Evolutionary conservation across 371 early-diverging fungal species (phyloP).

Genomic region (Mortierella sp.): DNA sequence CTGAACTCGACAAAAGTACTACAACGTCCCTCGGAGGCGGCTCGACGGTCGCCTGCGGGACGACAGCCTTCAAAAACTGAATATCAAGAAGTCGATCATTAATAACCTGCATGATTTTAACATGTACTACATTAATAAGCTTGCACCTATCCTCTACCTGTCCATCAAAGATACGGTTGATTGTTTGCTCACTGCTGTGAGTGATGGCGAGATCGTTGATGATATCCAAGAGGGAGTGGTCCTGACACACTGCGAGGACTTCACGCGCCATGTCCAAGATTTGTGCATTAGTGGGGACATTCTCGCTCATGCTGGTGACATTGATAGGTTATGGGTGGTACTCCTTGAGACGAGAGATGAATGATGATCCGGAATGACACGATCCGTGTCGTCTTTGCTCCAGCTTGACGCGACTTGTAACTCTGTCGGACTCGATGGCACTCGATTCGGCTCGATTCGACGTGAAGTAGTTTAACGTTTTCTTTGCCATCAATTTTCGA

Average conservation of each 20-base stretch:
- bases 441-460: too few species aligned
- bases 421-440: too few species aligned
- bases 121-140: too few species aligned
- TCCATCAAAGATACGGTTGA: constrained; percentile 47
- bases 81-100: background rate
- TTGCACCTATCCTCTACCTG: too few species aligned
- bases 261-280: constrained; percentile 51
- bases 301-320: constrained; percentile 9
- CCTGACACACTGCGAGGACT: constrained; percentile 33
- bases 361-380: too few species aligned
- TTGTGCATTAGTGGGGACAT: constrained; percentile 18
- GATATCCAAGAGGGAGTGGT: constrained; percentile 29
- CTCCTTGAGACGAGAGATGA: too few species aligned
- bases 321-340: too few species aligned
- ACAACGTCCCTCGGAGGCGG: background rate
- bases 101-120: too few species aligned
- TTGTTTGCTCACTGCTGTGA: constrained; percentile 25
- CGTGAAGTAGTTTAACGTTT: too few species aligned
- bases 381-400: too few species aligned
- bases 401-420: too few species aligned
- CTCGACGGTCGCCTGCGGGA: background rate
- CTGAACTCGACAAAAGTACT: constrained; percentile 10
- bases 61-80: constrained; percentile 10
- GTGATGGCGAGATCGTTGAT: constrained; percentile 39
- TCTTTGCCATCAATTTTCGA: too few species aligned